Percentiles rank a stretch among this genome's conserved stretches.
These are phyloP conservation scores for Elongisporangium undulatum DNA, from an alignment of 352 stramenopile genomes.

Conservation along the genomic window DNA sequence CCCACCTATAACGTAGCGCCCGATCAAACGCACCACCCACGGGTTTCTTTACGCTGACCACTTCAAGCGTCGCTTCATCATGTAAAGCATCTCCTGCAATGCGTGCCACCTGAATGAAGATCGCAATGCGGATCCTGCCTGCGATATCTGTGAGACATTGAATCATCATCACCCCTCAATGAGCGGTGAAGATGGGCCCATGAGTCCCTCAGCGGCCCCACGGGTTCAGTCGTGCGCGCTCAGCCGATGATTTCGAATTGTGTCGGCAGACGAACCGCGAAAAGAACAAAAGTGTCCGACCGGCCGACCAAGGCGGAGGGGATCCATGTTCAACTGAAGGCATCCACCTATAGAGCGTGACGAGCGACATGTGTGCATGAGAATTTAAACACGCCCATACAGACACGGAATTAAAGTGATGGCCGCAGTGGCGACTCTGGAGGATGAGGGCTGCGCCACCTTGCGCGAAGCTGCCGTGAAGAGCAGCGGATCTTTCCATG, in stretches of 20 bases:
- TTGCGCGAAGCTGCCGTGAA: background rate
- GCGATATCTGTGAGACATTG: background rate
- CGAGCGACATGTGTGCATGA: background rate
- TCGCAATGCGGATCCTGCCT: background rate
- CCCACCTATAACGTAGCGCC: background rate
- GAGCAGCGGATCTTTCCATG: background rate
- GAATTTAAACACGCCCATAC: background rate
- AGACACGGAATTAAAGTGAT: background rate
- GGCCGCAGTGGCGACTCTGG: background rate
- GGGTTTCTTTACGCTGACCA: background rate
- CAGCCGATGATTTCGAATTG: background rate
- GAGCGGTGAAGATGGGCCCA: too few species aligned
- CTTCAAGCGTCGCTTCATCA: background rate
- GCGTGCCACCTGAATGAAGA: background rate
- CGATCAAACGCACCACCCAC: background rate
- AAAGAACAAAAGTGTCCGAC: background rate
- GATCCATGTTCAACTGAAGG: background rate
- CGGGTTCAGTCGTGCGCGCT: background rate
- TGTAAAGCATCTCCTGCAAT: background rate
- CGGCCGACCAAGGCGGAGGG: background rate
- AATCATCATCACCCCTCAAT: background rate
- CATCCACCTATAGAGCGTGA: background rate
- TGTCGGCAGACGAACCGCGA: background rate
- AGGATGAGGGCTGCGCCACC: background rate
- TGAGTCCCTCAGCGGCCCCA: background rate